Evolutionary conservation across 1,284 basidiomycete species (phyloP), one percentile per base, ranked within the genome.

Genomic region (Leccinum griseonigrum): DNA sequence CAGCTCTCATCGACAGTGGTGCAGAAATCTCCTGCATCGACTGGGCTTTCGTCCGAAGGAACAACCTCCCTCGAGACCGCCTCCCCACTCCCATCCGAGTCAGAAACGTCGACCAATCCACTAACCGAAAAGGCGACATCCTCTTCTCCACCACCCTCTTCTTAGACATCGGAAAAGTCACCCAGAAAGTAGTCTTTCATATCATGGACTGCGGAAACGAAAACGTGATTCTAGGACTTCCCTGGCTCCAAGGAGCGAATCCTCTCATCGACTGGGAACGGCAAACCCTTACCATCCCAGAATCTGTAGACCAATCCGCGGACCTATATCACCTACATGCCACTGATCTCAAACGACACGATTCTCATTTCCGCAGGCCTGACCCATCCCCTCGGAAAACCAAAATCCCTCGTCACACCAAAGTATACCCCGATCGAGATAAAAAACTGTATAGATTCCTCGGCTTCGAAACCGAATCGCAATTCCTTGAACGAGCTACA

Each of bases 321-420:
- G 7, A 31, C 2, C 16, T 52, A 1, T 28, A 28, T 6, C 26
- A 14, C 4, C 6, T 14, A 1, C 50, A 16, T 4, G 1, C n/a
- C 16, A 2, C 14, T 0, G 26, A 50, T 11, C 4, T 13, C 6
- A 2, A 13, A 1, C 6, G 11, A 11, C 22, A 50, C 10, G 22
- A 50, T 4, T 10, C 46, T 4, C 22, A 50, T 1, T 26, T 22
- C 18, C 9, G 0, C 8, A 18, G 26, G 2, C 46, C 18, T 16
- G 9, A 9, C 2, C 22, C 1, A 10, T 9, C 31, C 31, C 31
- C 31, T 32, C 31, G 1, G 2, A 22, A 22, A 7, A 1, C 31
- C 8, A 4, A 7, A 31, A 1, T 1, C 8, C 8, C 8, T 8
- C 8, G 8, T 9, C 4, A 5, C 8, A 31, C 4, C 1, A 1